Percentiles rank a stretch among this genome's conserved stretches.
phyloP scores from a whole-genome alignment of 2,329 filamentous ascomycete genomes.

The Sclerotinia spermophila region DNA sequence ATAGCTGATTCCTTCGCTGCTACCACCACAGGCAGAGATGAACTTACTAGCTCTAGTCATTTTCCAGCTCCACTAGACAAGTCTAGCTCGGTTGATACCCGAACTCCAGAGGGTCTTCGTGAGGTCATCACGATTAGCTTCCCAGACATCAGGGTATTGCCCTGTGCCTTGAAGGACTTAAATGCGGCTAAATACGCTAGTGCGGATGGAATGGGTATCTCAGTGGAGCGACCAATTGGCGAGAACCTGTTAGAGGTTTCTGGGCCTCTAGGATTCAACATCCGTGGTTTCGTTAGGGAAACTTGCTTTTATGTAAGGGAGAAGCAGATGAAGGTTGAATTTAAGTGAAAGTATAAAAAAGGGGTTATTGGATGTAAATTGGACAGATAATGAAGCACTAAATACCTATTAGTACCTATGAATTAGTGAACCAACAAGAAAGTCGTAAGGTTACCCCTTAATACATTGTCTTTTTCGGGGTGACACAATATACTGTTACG shows the following conservation, averaged over 20 bases:
- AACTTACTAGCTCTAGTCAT: background rate
- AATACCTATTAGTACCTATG: background rate
- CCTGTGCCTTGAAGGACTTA: background rate
- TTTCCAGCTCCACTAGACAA: background rate
- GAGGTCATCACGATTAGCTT: background rate
- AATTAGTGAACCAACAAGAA: background rate
- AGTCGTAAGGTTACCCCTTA: background rate
- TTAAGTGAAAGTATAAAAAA: background rate
- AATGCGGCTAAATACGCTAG: background rate
- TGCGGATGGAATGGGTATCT: too few species aligned
- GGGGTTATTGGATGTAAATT: background rate
- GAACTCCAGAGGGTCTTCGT: too few species aligned
- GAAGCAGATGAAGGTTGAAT: background rate
- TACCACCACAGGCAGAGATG: background rate
- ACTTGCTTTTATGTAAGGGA: background rate
- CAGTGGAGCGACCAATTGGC: background rate
- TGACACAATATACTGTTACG: background rate
- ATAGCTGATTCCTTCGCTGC: too few species aligned
- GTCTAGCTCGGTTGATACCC: background rate
- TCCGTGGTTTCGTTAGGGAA: background rate
- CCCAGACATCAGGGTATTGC: background rate
- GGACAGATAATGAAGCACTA: background rate
- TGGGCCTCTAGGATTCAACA: background rate
- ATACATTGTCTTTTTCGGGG: background rate
- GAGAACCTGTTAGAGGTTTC: background rate